These are phyloP conservation scores for Clarireedia homoeocarpa DNA, from an alignment of 2,329 filamentous ascomycete genomes.

Conservation along the genomic window DNA sequence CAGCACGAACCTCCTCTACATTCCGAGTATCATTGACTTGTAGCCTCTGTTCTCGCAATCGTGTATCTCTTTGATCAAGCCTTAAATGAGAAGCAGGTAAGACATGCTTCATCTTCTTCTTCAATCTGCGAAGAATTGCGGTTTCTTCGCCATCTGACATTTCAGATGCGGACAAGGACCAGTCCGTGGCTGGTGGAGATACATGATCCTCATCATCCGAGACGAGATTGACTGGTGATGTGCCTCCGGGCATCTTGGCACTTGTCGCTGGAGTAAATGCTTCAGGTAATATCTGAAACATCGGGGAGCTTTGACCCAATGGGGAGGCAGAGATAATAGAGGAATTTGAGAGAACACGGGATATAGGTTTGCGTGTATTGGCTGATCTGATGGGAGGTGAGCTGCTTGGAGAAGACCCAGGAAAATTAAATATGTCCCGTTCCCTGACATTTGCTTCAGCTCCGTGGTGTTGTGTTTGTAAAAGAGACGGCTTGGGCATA, in stretches of 20 bases:
- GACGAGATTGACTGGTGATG: conserved; percentile 11
- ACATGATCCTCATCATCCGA: conserved; percentile 21
- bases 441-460: neutral
- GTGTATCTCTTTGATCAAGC: conserved; percentile 43
- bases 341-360: conserved; percentile 16
- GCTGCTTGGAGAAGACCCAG: conserved; percentile 34
- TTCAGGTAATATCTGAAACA: conserved; percentile 5
- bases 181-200: conserved; percentile 5
- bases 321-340: conserved; percentile 14
- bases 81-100: conserved; percentile 61
- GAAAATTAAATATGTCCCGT: conserved; percentile 30
- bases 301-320: conserved; percentile 8
- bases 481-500: neutral
- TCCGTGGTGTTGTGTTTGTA: neutral
- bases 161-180: conserved; percentile 10
- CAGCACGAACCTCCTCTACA: conserved; percentile 20
- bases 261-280: conserved; percentile 28
- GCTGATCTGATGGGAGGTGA: conserved; percentile 19
- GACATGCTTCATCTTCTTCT: conserved; percentile 45
- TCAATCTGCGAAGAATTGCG: conserved; percentile 19
- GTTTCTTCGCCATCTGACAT: conserved; percentile 25
- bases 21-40: conserved; percentile 14
- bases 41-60: conserved; percentile 17
- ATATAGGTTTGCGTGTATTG: conserved; percentile 3
- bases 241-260: conserved; percentile 14